Evolutionary conservation across 2,329 filamentous ascomycete species (phyloP), one percentile per base, ranked within the genome.

Genomic region (Xylaria digitata): DNA sequence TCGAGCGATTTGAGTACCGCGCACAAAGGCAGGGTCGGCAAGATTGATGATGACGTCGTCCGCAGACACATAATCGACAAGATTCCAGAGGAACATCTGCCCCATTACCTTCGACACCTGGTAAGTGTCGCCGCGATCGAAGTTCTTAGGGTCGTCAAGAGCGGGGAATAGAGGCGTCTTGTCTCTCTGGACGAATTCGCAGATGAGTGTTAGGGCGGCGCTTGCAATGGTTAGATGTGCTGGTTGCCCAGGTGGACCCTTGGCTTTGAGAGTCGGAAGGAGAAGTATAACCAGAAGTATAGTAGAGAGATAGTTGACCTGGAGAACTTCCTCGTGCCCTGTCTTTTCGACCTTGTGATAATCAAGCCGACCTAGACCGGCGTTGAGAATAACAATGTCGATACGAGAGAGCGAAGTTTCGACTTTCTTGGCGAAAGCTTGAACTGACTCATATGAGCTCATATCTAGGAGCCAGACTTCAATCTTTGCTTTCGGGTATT

Each of bases 401-500:
- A 71, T 60, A 11, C 69, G 69, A 6, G 23, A 8, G 2, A 70
- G 61, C 7, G 79, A 67, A 71, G 70, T 2, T 77, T 70, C 70
- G 17, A 78, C 77, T 1, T 78, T 77, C 0, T 59, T 59, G 0
- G 76, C 79, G 63, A 87, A 87, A 0, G 68, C 72, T 34, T 77
- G 75, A 0, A 87, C 74, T 1, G 82, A 85, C 1, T 78, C 74
- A 56, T 85, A 84, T 0, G 78, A 81, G 4, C 64, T 60, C 79
- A 86, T 82, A 52, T 87, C 83, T n/a, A 87, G 70, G 2, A 73
- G 9, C 83, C 82, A 87, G 9, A 87, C 83, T 11, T 84, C 77
- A 13, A 87, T 78, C 0, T 50, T 75, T 1, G 81, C 80, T 0
- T 68, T 67, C 1, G 78, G 78, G 50, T 75, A 74, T 6, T 68